phyloP scores from a whole-genome alignment of 2,329 filamentous ascomycete species.

The Alternaria gaisen region DNA sequence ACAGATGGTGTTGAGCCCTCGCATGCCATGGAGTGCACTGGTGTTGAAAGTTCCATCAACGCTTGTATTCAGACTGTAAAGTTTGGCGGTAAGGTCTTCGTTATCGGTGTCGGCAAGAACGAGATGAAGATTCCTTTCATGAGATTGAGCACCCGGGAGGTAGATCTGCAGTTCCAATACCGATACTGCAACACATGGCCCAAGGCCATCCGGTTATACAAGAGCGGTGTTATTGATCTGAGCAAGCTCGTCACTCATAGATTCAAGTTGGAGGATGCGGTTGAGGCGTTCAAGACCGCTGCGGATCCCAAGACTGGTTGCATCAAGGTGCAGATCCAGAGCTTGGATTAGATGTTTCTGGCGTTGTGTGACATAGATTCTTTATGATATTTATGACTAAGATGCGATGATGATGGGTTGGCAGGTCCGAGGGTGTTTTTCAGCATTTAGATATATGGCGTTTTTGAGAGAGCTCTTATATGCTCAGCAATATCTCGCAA shows the following conservation, averaged over 20 bases:
- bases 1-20: slow-evolving; percentile 79
- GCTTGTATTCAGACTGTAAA: slow-evolving; percentile 89
- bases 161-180: slow-evolving; percentile 97
- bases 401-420: background rate
- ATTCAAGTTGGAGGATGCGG: slow-evolving; percentile 83
- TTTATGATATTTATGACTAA: background rate
- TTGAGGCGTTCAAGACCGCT: slow-evolving; percentile 89
- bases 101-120: slow-evolving; percentile 94
- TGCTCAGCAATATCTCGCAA: background rate
- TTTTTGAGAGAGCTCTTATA: background rate
- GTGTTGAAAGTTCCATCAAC: slow-evolving; percentile 87
- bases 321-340: slow-evolving; percentile 98
- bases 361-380: background rate
- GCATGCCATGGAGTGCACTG: slow-evolving; percentile 90
- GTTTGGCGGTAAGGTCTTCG: slow-evolving; percentile 96
- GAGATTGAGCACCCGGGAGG: slow-evolving; percentile 87
- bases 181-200: slow-evolving; percentile 97
- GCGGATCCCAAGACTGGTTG: slow-evolving; percentile 88
- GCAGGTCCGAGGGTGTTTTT: background rate
- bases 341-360: slow-evolving; percentile 47
- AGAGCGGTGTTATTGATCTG: slow-evolving; percentile 84
- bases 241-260: slow-evolving; percentile 85
- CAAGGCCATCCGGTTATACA: slow-evolving; percentile 84
- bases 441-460: slow-evolving; percentile 2
- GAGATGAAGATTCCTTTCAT: slow-evolving; percentile 97